Evolutionary conservation across 768 basidiomycete genomes (phyloP).

Genomic region (Lyophyllum atratum): DNA sequence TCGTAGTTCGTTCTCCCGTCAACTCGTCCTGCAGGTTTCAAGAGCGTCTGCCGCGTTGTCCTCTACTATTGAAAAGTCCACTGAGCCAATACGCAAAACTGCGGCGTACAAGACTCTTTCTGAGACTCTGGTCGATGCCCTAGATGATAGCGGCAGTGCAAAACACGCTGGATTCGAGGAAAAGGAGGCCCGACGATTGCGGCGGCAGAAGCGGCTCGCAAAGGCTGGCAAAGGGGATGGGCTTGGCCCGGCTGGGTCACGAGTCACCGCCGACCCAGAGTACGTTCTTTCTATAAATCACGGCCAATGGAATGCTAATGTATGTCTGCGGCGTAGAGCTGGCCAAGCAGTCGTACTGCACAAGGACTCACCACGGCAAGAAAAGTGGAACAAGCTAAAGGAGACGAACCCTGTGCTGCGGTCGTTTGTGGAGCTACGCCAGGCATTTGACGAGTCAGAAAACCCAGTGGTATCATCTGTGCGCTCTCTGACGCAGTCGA

Average conservation of each 20-base stretch:
- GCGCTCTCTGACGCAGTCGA: slow-evolving; percentile 79
- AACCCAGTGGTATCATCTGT: slow-evolving; percentile 82
- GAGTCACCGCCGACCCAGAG: slow-evolving; percentile 78
- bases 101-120: slow-evolving; percentile 90
- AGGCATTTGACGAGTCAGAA: slow-evolving; percentile 90
- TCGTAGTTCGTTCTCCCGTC: slow-evolving; percentile 2
- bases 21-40: slow-evolving; percentile 59
- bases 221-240: slow-evolving; percentile 81
- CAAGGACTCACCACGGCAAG: slow-evolving; percentile 76
- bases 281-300: slow-evolving; percentile 39
- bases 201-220: slow-evolving; percentile 77
- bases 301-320: background rate
- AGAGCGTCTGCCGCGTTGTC: slow-evolving; percentile 86
- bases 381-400: slow-evolving; percentile 81
- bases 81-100: slow-evolving; percentile 97
- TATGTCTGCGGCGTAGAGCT: slow-evolving; percentile 56
- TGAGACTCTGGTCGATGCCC: slow-evolving; percentile 86
- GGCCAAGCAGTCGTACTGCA: slow-evolving; percentile 85
- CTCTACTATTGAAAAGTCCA: slow-evolving; percentile 81
- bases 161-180: slow-evolving; percentile 97
- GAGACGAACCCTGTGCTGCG: slow-evolving; percentile 78
- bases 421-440: slow-evolving; percentile 55
- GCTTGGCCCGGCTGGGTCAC: slow-evolving; percentile 46
- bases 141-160: slow-evolving; percentile 91
- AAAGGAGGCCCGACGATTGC: slow-evolving; percentile 82